These are phyloP conservation scores for Tephrocybe rancida DNA, from an alignment of 768 basidiomycete species.

Conservation along the genomic window DNA sequence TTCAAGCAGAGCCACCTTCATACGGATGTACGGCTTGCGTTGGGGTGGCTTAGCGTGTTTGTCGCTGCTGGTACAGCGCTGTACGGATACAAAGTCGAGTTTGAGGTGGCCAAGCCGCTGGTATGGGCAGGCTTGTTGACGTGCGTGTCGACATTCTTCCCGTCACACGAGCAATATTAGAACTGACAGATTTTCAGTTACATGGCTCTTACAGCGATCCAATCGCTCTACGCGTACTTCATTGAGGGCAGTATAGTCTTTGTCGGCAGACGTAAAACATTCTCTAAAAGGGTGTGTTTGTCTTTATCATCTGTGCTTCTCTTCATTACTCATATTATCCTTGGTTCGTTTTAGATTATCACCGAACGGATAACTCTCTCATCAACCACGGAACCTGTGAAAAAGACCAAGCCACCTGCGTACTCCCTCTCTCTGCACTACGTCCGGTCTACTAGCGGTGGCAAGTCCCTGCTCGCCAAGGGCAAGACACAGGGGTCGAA, in stretches of 20 bases:
- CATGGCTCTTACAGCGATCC: constrained; percentile 66
- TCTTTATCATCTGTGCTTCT: not conserved
- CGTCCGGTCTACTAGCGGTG: constrained; percentile 79
- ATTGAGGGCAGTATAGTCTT: constrained; percentile 85
- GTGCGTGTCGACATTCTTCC: constrained; percentile 46
- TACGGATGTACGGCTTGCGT: constrained; percentile 82
- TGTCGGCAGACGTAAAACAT: constrained; percentile 86
- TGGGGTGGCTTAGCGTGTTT: constrained; percentile 88
- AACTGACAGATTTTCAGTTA: constrained; percentile 52
- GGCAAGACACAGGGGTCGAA: constrained; percentile 59
- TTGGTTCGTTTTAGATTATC: constrained; percentile 71
- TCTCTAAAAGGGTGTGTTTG: constrained; percentile 76
- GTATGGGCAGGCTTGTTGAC: constrained; percentile 78
- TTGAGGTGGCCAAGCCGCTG: constrained; percentile 82
- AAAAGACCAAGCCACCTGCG: constrained; percentile 54
- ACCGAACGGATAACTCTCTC: constrained; percentile 86
- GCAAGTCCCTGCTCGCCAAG: constrained; percentile 82
- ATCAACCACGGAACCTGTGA: constrained; percentile 64
- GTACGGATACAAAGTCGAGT: constrained; percentile 88
- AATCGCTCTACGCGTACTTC: constrained; percentile 85
- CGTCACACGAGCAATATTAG: not conserved
- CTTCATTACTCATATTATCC: constrained; percentile 31
- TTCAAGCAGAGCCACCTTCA: constrained; percentile 89
- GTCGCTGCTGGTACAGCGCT: constrained; percentile 80
- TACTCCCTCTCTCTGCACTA: constrained; percentile 73